Base-by-base conservation (phyloP, 768 basidiomycete genomes). In the Amylocystis lapponica region DNA sequence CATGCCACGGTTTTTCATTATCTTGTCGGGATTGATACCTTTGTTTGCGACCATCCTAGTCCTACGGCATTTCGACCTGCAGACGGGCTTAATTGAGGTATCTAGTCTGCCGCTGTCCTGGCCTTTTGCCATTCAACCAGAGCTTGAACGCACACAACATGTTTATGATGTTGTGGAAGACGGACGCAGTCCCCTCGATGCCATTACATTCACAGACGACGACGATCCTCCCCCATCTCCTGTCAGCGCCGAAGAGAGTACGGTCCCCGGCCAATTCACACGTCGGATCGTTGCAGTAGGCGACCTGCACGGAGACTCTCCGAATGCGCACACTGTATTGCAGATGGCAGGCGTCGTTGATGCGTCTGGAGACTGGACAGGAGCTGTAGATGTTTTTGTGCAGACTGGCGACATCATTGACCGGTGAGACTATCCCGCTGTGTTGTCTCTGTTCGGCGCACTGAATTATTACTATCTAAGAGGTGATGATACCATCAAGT, bases 351-450 rank as follows among this genome's bases (percentile, higher is more conserved):
- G 73, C 1, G 83, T 97, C 4, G 78, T 85, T 3, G 81, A 92
- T 53, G 72, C 76, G 10, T 56, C 74, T 5, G 81, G 81, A 2
- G 69, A 81, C 43, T 98, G 95, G 95, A 77, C 79, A 3, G 91
- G 87, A 4, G 69, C 84, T 22, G 76, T 84, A 1, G 86, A 92
- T 57, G 80, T 84, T 35, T 82, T 97, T 45, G 92, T 96, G 14
- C 95, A 98, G 68, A 96, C 93, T 0, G 94, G 93, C 3, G 93
- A 97, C 63, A 93, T 96, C 25, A 87, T 97, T 42, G 93, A 96
- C 65, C 69, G 93, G 91, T 86, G 47, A 33, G 72, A 57, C 14
- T 1, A 7, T 17, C 9, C 16, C 14, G 13, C 23, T 32, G 21
- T 21, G 19, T 16, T 16, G 23, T 2, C 10, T 11, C 34, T 36